phyloP scores from a whole-genome alignment of 805 yeast genomes.

The Millerago galiae region DNA sequence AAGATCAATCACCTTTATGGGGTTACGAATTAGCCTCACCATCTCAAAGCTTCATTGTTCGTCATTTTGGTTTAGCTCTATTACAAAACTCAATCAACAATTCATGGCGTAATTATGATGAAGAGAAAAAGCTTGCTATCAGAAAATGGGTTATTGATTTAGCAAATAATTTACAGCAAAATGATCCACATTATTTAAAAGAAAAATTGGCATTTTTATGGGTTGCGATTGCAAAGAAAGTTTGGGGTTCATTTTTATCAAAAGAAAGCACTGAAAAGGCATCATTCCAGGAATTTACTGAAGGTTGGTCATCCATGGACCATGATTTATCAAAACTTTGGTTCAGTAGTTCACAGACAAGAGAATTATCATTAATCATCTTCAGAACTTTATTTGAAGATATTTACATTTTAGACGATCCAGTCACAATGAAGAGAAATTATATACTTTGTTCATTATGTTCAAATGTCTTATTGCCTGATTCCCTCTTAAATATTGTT shows the following conservation, averaged over 20 bases:
- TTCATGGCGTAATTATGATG: conserved; percentile 48
- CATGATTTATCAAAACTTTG: conserved; percentile 66
- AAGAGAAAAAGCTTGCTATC: conserved; percentile 56
- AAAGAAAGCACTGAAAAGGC: conserved; percentile 25
- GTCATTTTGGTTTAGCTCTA: conserved; percentile 85
- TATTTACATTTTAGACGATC: conserved; percentile 84
- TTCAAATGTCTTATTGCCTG: conserved; percentile 76
- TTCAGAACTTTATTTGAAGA: conserved; percentile 89
- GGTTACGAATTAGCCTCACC: conserved; percentile 78
- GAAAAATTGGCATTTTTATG: conserved; percentile 87
- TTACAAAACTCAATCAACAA: conserved; percentile 64
- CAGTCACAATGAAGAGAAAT: conserved; percentile 76
- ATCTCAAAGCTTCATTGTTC: conserved; percentile 61
- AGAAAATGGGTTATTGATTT: conserved; percentile 83
- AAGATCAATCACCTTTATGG: conserved; percentile 85
- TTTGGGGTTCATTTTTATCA: conserved; percentile 77
- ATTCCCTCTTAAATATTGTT: conserved; percentile 49
- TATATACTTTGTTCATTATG: conserved; percentile 75
- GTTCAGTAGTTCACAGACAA: conserved; percentile 53
- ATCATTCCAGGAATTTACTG: conserved; percentile 43
- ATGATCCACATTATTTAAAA: conserved; percentile 83
- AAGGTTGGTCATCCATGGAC: conserved; percentile 90
- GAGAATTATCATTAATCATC: conserved; percentile 74
- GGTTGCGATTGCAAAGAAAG: conserved; percentile 85
- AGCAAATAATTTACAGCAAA: conserved; percentile 46